Base-by-base conservation (phyloP, 2,329 filamentous ascomycete genomes). In the Aphanoascus verrucosus region DNA sequence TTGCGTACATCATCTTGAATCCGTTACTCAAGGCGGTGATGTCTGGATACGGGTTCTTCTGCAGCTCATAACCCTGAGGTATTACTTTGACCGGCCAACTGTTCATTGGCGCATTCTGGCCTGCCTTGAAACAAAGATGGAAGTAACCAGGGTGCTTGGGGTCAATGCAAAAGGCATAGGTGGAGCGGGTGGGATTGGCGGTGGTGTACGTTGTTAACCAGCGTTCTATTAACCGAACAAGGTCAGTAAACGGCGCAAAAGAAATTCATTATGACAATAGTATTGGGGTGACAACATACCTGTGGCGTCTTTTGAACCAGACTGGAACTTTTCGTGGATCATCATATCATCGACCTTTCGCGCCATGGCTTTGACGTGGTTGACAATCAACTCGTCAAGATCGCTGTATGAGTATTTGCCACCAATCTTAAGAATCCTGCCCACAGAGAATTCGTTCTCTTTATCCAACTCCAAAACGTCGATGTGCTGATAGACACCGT, bases 271-370 rank as follows among this genome's bases (percentile, higher is more conserved):
- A 17, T 15, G 55, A 53, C 37, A 42, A 52, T 5, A 12, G 15
- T 53, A 32, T 35, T 14, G 38, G 34, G 17, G 54, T 32, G 38
- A n/a, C 35, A 31, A 53, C 86, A 75, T 83, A 95, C 91, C 90
- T 58, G 89, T 86, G 64, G 93, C 86, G 57, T 82, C 77, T 64
- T 84, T 84, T 57, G 82, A 90, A 56, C 85, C 83, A 58, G 81
- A 81, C 72, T 94, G 88, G 75, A 86, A 98, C 70, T 95, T 95
- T 67, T 97, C 91, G 68, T 96, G 85, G 60, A 85, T 81, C 77
- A 88, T 93, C 76, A 98, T 84, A 75, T 98, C 91, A 60, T 94
- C 88, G 49, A 97, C 91, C 77, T 98, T 98, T 71, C 85, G 87
- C 15, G 89, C 86, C 93, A 97, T 98, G 50, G 90, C 88, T 74